Percentiles rank a stretch among this genome's conserved stretches.
Evolutionary conservation across 306 rosid genomes (phyloP).

Genomic region (Lagenaria siceraria): DNA sequence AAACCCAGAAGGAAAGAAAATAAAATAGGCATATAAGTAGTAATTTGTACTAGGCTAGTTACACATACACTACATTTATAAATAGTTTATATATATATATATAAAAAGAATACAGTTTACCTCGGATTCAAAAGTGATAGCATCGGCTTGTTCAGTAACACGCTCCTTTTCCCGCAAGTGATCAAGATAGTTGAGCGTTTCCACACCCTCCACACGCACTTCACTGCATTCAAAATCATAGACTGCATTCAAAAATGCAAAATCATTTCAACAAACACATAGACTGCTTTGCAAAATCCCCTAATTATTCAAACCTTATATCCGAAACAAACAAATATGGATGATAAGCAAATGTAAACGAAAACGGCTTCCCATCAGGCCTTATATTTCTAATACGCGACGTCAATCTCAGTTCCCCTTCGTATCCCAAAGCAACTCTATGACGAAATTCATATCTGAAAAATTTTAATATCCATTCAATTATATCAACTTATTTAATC

Average conservation of each 20-base stretch:
- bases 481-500: too few relatives aligned
- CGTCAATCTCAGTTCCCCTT: constrained; percentile 54
- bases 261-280: not conserved
- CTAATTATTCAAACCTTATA: constrained; percentile 28
- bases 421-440: constrained; percentile 51
- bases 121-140: constrained; percentile 59
- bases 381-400: constrained; percentile 72
- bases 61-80: too few relatives aligned
- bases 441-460: constrained; percentile 61
- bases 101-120: too few relatives aligned
- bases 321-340: constrained; percentile 51
- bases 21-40: too few relatives aligned
- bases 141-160: constrained; percentile 74
- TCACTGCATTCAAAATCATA: too few relatives aligned
- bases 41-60: too few relatives aligned
- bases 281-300: not conserved
- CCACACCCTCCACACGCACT: constrained; percentile 76
- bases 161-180: constrained; percentile 53
- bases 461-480: too few relatives aligned
- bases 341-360: constrained; percentile 66
- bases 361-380: constrained; percentile 52
- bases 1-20: too few relatives aligned
- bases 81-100: too few relatives aligned
- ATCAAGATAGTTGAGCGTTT: constrained; percentile 76
- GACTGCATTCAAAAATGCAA: too few relatives aligned